Base-by-base conservation (phyloP, 2,329 filamentous ascomycete genomes). In the Sporothrix schenckii region DNA sequence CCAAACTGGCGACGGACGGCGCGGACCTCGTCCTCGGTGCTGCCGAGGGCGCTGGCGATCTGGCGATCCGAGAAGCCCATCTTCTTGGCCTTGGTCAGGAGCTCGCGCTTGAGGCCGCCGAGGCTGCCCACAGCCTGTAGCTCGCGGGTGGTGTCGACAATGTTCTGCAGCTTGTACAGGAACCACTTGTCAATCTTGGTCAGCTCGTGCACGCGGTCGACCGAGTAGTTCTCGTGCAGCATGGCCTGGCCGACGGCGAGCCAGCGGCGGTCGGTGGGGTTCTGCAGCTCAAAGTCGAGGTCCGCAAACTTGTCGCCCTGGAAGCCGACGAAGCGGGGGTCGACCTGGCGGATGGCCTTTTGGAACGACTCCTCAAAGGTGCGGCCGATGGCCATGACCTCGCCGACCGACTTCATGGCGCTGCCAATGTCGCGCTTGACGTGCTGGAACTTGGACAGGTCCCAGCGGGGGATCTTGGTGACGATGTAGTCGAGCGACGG, bases 101-200 rank as follows among this genome's bases (percentile, higher is more conserved):
- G 88, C 77, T 97, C 94, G 81, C 94, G 92, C 85, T 94, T 94
- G 73, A 99, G 83, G 69, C 89, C 91, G 77, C 91, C 89, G 61
- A 99, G 86, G 77, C 89, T 91, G 75, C 93, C 94, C 72, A 93
- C 89, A 44, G 91, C 88, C 83, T 97, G 88, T 73, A 99, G 88
- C 80, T 97, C 92, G 75, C 88, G 89, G 72, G 91, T 92, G 83
- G 91, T 94, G 81, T 98, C 88, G 68, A 97, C 95, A 77, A 99
- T 92, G 84, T 98, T 98, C 83, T 97, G 90, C 67, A 99, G 89
- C 87, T 99, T 98, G 89, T 97, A 89, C 76, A 99, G 83, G 86
- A 99, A 99, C 95, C 95, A 98, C 83, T 97, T 97, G 84, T 98
- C 95, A 77, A 99, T 99, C 87, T 97, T 97, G 83, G 92, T 97